phyloP scores from a whole-genome alignment of 345 rosid genomes.

The Brassica rapa region DNA sequence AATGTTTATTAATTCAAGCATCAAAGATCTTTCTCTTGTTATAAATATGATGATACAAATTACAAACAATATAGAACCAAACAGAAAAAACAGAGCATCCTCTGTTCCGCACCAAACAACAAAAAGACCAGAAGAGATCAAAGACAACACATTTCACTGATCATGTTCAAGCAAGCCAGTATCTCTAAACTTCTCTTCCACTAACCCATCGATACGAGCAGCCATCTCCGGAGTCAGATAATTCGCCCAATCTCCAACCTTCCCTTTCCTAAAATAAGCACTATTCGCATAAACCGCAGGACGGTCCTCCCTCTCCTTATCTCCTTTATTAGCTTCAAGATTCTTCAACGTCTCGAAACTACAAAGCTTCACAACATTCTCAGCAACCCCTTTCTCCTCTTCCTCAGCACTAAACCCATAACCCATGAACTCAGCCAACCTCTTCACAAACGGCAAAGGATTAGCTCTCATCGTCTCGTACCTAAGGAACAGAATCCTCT shows the following conservation, averaged over 20 bases:
- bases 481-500: conserved; percentile 39
- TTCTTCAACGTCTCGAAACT: conserved; percentile 46
- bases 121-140: neutral
- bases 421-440: conserved; percentile 45
- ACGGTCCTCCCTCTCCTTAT: conserved; percentile 27
- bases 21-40: conserved; percentile 18
- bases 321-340: conserved; percentile 45
- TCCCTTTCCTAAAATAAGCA: conserved; percentile 43
- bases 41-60: conserved; percentile 17
- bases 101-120: conserved; percentile 23
- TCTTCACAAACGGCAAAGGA: conserved; percentile 41
- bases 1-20: neutral
- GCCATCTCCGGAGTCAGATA: conserved; percentile 47
- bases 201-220: conserved; percentile 36
- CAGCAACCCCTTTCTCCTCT: conserved; percentile 34
- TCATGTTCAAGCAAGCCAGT: conserved; percentile 42
- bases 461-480: conserved; percentile 44
- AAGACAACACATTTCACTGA: conserved; percentile 4
- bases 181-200: conserved; percentile 41
- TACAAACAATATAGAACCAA: neutral
- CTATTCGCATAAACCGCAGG: conserved; percentile 34
- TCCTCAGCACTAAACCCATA: conserved; percentile 40
- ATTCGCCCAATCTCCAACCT: conserved; percentile 49
- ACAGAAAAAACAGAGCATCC: conserved; percentile 32
- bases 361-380: conserved; percentile 39